Base-by-base conservation (phyloP, 1,284 basidiomycete species). In the Pterulicium gracile region DNA sequence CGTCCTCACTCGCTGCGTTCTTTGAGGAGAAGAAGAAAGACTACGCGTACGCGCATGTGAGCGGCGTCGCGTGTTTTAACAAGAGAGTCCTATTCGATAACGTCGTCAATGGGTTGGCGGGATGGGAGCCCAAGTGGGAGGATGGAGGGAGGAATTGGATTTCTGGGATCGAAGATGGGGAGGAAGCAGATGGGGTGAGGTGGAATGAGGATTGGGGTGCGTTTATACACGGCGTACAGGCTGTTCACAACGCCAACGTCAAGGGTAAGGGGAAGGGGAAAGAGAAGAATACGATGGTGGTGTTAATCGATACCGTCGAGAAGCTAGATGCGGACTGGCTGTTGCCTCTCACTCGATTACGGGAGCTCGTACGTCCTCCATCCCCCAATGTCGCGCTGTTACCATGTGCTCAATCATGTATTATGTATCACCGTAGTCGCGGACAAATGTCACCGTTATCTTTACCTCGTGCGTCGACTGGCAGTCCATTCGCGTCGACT, bases 231-330 rank as follows among this genome's bases (percentile, higher is more conserved):
- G 79, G 78, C 0, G 54, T 90, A 24, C 55, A 53, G 32, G 59
- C 62, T 27, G 55, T 65, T 3, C 53, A 62, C 45, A 49, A 46
- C 2, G 50, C 58, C 49, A 5, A 15, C 7, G 19, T 7, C 36
- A 39, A 5, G 27, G 51, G 52, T 1, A 71, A 68, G 47, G 64
- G 63, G 3, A 73, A 70, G 47, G 60, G 53, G 35, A 70, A 64
- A 54, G 52, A 58, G 3, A 59, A 58, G 17, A 54, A 59, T 45
- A 62, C 67, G 52, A 65, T 88, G 51, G 73, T 85, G 3, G 61
- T 90, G 15, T 61, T 83, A 3, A 59, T 91, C 35, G 82, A 88
- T 49, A 70, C 73, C 34, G 81, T 79, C 0, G 87, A 91, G 60
- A 67, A 78, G 40, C 59, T 92, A 50, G 75, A 69, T 49, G 77